Base-by-base conservation (phyloP, 257 asterid species). In the Solanum bukasovii region DNA sequence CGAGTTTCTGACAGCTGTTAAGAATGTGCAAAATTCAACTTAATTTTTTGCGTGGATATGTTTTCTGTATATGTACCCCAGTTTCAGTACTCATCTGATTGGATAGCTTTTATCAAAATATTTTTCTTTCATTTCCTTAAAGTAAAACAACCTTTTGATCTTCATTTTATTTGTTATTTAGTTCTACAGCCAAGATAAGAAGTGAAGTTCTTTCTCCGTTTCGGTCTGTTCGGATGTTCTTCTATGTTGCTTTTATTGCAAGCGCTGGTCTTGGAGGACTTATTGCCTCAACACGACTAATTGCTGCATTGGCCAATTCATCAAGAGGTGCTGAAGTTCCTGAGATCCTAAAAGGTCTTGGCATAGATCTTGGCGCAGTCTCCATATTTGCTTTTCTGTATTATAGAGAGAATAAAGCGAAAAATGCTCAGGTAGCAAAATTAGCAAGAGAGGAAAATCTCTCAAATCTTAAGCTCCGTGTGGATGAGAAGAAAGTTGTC, bases 171-270 rank as follows among this genome's bases (percentile, higher is more conserved):
- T 87, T 89, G 89, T 84, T 88, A 71, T 93, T 89, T 94, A 95
- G 99, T 90, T 96, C 99, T 78, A 86, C 98, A 38, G 95, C 99
- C 90, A 95, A 90, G 90, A 95, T 95, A 89, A 92, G 97, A 73
- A 93, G 99, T 73, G 99, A 96, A 92, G 99, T 95, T 84, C 98
- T 96, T 73, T 88, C 98, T 78, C 99, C 98, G 31, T 96, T 96
- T 83, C 97, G 99, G 27, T 90, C 99, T 25, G 94, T 94, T 84
- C 94, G 98, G 83, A 95, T 96, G 99, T 96, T 96, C 96, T 95
- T 96, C 88, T 95, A 96, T 84, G 67, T 95, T 71, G 98, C 98
- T 81, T 96, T 96, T 83, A 83, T 94, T 5, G 99, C 97, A 20
- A 96, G 99, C 63, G 99, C 92, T 75, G 91, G 94, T 38, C 95